Evolutionary conservation across 2,329 filamentous ascomycete species (phyloP), one percentile per base, ranked within the genome.

Genomic region (Fusarium globosum): DNA sequence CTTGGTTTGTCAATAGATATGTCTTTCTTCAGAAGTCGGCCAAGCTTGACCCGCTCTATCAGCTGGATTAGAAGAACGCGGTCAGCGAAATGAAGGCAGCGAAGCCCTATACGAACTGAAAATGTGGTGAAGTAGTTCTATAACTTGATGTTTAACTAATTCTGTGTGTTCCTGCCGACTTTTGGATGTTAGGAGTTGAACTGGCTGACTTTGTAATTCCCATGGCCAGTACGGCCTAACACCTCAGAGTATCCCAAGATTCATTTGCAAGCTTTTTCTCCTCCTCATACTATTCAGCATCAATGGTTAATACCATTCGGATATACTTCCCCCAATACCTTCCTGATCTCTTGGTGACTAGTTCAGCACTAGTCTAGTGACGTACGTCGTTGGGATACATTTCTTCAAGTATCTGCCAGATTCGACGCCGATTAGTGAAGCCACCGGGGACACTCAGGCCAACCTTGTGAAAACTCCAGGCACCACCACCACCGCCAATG

Each of bases 41-140:
- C 4, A 72, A 68, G 28, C 75, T 82, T 15, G 69, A 81, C 67
- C 79, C 82, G 1, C 64, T 83, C 1, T 83, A 83, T 68, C 63
- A 69, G 9, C 45, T 72, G 16, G 63, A 69, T 16, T 68, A 46
- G 18, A 16, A 18, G n/a, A 43, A 43, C 41, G n/a, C 4, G n/a
- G 12, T 16, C 15, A 23, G n/a, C n/a, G 15, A 2, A 43, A 10
- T 10, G 7, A 12, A 43, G 36, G 41, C 7, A 43, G 9, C n/a
- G n/a, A 43, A 23, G 14, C 6, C 12, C 12, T 23, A 6, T 23
- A 11, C 6, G 42, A n/a, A 10, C 4, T 6, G 11, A 18, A 13
- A 18, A 8, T 6, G n/a, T 18, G 10, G 15, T 18, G 11, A 12
- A 43, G 10, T 43, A 12, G n/a, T 12, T 23, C 42, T 43, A 18